Conservation (phyloP, 1,284 basidiomycete genomes). For the Mycena sp. region DNA sequence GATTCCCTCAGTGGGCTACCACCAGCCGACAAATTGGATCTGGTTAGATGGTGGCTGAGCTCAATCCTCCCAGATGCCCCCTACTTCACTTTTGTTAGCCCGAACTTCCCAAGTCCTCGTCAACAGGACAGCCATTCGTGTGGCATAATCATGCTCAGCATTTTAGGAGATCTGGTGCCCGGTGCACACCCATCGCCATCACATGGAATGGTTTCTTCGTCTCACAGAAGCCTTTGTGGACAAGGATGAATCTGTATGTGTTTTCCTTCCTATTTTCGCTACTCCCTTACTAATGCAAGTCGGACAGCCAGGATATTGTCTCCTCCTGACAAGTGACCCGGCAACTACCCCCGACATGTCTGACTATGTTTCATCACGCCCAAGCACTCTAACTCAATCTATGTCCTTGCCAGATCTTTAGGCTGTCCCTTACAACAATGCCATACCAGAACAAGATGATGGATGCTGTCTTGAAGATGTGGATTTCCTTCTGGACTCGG, state of each 20-base stretch:
- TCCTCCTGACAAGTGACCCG: no score
- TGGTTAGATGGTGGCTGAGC: constrained; percentile 21
- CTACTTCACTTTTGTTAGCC: not conserved
- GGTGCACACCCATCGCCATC: not conserved
- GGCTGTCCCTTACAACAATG: not conserved
- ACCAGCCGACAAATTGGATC: not conserved
- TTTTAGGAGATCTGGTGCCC: constrained; percentile 18
- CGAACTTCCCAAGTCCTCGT: constrained; percentile 6
- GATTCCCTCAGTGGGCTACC: constrained; percentile 14
- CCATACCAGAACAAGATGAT: not conserved
- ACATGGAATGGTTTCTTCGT: constrained; percentile 28
- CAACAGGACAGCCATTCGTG: constrained; percentile 28
- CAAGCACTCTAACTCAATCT: no score
- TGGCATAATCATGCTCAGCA: constrained; percentile 27
- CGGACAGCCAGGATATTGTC: no score
- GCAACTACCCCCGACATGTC: no score
- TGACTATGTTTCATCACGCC: no score
- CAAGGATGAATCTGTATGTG: no score
- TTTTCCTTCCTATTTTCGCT: no score
- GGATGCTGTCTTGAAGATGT: no score
- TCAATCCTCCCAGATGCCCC: not conserved
- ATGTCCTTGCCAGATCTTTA: no score
- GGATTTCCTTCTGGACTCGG: no score
- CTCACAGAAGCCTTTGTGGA: constrained; percentile 10
- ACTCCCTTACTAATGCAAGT: no score